Conservation (phyloP, 805 yeast species). For the Candida nitratophila region DNA sequence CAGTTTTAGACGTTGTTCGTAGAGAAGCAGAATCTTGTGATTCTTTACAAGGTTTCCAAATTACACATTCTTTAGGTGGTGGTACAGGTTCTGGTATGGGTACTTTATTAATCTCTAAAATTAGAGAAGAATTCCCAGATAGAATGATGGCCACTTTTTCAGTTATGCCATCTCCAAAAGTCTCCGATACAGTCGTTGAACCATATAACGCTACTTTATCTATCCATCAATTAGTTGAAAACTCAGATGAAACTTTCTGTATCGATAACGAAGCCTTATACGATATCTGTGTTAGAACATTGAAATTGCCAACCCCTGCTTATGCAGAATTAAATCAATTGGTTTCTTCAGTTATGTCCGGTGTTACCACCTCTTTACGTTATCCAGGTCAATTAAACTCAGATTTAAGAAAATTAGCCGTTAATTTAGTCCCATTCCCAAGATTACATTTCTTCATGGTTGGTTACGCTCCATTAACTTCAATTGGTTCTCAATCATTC, state of each 20-base stretch:
- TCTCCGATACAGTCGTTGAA: constrained; percentile 89
- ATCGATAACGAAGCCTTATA: constrained; percentile 91
- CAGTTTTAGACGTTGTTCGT: constrained; percentile 83
- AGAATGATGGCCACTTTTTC: constrained; percentile 96
- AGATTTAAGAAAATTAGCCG: constrained; percentile 88
- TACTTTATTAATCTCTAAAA: constrained; percentile 74
- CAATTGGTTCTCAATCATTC: constrained; percentile 74
- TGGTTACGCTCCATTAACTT: constrained; percentile 87
- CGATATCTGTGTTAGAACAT: constrained; percentile 80
- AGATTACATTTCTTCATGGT: constrained; percentile 94
- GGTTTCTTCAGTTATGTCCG: constrained; percentile 89
- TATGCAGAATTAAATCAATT: constrained; percentile 74
- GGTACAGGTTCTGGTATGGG: constrained; percentile 99
- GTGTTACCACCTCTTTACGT: constrained; percentile 89
- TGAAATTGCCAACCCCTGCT: constrained; percentile 73
- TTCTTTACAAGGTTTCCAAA: constrained; percentile 91
- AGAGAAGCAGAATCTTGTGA: constrained; percentile 93
- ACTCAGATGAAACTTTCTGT: constrained; percentile 90
- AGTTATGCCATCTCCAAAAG: constrained; percentile 87
- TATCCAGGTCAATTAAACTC: constrained; percentile 94
- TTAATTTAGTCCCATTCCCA: constrained; percentile 91
- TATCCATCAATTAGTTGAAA: constrained; percentile 84
- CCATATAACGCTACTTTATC: constrained; percentile 92
- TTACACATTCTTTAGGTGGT: constrained; percentile 77
- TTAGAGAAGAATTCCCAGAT: constrained; percentile 90